phyloP scores from a whole-genome alignment of 768 basidiomycete species.

The Cystofilobasidium ferigula region DNA sequence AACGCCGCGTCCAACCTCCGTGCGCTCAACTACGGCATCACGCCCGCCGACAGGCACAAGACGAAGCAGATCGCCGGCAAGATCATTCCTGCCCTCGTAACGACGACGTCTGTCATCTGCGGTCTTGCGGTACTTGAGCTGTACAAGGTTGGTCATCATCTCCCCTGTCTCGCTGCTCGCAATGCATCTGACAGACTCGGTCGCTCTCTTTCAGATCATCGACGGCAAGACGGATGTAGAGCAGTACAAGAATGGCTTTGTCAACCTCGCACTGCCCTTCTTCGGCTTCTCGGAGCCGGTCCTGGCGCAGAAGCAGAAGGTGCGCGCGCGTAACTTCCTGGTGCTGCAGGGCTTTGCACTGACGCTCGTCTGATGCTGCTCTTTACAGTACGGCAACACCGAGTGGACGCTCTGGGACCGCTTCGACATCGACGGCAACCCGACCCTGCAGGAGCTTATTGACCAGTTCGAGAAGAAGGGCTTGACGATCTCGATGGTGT shows the following conservation, averaged over 20 bases:
- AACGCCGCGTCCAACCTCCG: conserved; percentile 94
- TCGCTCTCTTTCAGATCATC: conserved; percentile 53
- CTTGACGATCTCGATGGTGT: conserved; percentile 88
- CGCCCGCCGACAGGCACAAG: conserved; percentile 70
- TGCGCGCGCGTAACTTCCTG: conserved; percentile 25
- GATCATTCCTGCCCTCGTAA: conserved; percentile 99
- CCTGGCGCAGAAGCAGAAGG: conserved; percentile 70
- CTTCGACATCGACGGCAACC: conserved; percentile 81
- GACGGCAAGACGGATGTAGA: conserved; percentile 90
- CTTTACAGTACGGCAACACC: conserved; percentile 53
- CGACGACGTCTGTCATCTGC: conserved; percentile 90
- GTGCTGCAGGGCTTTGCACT: background rate
- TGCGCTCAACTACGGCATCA: conserved; percentile 86
- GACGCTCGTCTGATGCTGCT: background rate
- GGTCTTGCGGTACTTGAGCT: conserved; percentile 91
- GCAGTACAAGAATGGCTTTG: conserved; percentile 94
- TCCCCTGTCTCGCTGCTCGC: conserved; percentile 3
- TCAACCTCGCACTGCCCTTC: conserved; percentile 95
- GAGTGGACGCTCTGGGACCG: conserved; percentile 99
- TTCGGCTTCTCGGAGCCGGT: conserved; percentile 99
- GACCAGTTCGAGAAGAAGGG: conserved; percentile 67
- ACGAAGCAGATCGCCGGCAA: conserved; percentile 94
- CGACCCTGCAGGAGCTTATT: conserved; percentile 73
- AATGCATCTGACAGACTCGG: background rate
- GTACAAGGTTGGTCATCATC: conserved; percentile 62